Evolutionary conservation across 768 basidiomycete genomes (phyloP).

Genomic region (Mycena venus): DNA sequence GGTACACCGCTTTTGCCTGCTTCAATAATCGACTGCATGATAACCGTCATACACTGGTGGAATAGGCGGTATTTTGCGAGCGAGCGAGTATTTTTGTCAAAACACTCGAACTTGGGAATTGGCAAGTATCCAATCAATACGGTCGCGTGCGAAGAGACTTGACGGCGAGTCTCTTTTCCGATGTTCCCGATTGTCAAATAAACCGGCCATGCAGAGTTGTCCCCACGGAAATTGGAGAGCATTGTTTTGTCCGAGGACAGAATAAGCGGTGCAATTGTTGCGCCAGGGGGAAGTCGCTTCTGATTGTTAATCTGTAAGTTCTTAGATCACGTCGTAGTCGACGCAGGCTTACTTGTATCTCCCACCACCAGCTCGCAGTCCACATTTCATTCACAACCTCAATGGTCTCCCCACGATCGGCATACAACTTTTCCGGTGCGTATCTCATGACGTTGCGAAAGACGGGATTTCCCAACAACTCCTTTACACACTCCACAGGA

Average conservation of each 20-base stretch:
- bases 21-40: conserved; percentile 40
- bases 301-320: neutral
- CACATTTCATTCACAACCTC: conserved; percentile 43
- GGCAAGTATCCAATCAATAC: conserved; percentile 51
- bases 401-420: neutral
- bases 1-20: neutral
- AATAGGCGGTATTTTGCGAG: conserved; percentile 44
- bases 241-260: conserved; percentile 50
- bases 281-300: conserved; percentile 9
- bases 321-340: neutral
- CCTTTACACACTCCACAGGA: conserved; percentile 33
- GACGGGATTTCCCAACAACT: conserved; percentile 41
- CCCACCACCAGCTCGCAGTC: conserved; percentile 47
- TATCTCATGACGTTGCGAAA: conserved; percentile 41
- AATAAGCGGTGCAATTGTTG: conserved; percentile 45
- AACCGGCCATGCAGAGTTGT: conserved; percentile 50
- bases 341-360: conserved; percentile 43
- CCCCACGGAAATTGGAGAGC: conserved; percentile 44
- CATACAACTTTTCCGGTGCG: conserved; percentile 34
- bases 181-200: conserved; percentile 48
- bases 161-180: conserved; percentile 24
- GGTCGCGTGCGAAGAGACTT: conserved; percentile 41
- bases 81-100: conserved; percentile 26
- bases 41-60: conserved; percentile 43
- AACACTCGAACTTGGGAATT: conserved; percentile 45